Percentiles rank a stretch among this genome's conserved stretches.
Conservation (phyloP, 2,329 filamentous ascomycete species). For the Herpomyces periplanetae region DNA sequence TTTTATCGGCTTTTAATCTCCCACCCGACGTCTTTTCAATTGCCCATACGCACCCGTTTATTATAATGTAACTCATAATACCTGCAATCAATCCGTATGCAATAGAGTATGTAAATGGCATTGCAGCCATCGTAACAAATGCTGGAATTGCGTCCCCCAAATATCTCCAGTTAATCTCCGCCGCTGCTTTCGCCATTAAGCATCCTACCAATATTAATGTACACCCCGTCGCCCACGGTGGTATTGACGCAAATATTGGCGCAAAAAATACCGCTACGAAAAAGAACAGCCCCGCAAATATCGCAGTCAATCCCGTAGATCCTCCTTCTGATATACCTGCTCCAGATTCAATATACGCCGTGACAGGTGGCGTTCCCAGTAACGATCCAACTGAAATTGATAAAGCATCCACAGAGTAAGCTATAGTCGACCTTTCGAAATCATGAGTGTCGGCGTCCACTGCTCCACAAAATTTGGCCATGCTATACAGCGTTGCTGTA, state of each 20-base stretch:
- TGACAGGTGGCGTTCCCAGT: conserved; percentile 39
- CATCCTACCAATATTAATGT: conserved; percentile 59
- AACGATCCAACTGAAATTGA: conserved; percentile 43
- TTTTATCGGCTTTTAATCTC: conserved; percentile 29
- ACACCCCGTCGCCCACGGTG: conserved; percentile 55
- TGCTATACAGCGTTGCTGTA: conserved; percentile 54
- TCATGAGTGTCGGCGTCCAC: conserved; percentile 50
- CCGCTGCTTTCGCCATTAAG: conserved; percentile 39
- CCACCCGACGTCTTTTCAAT: conserved; percentile 24
- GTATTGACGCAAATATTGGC: conserved; percentile 58
- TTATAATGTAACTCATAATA: conserved; percentile 29
- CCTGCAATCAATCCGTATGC: conserved; percentile 52
- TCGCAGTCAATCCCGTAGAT: conserved; percentile 43
- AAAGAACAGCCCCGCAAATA: conserved; percentile 40
- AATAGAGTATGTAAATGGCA: conserved; percentile 70
- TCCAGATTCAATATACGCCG: conserved; percentile 57
- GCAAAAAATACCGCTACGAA: conserved; percentile 63
- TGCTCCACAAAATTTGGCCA: conserved; percentile 44
- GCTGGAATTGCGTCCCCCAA: conserved; percentile 46
- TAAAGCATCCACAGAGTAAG: conserved; percentile 46
- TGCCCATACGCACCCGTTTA: conserved; percentile 30
- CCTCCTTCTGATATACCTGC: conserved; percentile 63
- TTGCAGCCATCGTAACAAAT: conserved; percentile 42
- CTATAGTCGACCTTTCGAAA: conserved; percentile 46
- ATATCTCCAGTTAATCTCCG: conserved; percentile 63